Conservation (phyloP, 2,329 filamentous ascomycete species). For the Cadophora luteo-olivacea region DNA sequence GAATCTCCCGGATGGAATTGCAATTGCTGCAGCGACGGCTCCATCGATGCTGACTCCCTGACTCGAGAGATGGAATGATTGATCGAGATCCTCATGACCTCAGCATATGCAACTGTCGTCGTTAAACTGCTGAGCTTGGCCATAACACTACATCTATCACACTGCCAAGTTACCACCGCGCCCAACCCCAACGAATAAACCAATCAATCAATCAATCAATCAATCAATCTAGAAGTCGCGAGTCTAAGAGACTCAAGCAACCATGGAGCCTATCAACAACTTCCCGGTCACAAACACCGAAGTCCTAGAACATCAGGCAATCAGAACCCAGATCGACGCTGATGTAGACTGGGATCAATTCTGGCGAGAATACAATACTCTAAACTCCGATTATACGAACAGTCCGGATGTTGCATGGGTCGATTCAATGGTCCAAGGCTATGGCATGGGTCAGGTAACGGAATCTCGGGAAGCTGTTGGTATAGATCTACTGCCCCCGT, state of each 20-base stretch:
- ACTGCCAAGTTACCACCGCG: slow-evolving; percentile 5
- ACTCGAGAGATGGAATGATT: neutral
- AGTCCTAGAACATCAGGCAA: neutral
- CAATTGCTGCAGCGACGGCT: neutral
- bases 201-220: neutral
- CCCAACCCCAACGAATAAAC: neutral
- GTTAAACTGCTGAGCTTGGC: slow-evolving; percentile 17
- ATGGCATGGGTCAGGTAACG: neutral
- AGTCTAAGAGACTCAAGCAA: slow-evolving; percentile 1
- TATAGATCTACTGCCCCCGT: neutral
- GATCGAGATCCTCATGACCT: neutral
- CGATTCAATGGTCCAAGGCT: neutral
- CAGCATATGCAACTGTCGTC: slow-evolving; percentile 12
- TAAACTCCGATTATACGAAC: neutral
- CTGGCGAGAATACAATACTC: slow-evolving; percentile 9
- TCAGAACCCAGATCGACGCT: slow-evolving; percentile 11
- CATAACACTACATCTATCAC: slow-evolving; percentile 1
- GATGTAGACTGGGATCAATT: slow-evolving; percentile 11
- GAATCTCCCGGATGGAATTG: neutral
- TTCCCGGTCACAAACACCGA: neutral
- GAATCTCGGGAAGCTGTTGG: neutral
- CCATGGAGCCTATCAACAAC: neutral
- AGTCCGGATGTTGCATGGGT: neutral
- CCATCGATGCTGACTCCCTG: neutral
- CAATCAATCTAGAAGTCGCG: neutral